phyloP scores from a whole-genome alignment of 768 basidiomycete species.

The Crepidotus variabilis region DNA sequence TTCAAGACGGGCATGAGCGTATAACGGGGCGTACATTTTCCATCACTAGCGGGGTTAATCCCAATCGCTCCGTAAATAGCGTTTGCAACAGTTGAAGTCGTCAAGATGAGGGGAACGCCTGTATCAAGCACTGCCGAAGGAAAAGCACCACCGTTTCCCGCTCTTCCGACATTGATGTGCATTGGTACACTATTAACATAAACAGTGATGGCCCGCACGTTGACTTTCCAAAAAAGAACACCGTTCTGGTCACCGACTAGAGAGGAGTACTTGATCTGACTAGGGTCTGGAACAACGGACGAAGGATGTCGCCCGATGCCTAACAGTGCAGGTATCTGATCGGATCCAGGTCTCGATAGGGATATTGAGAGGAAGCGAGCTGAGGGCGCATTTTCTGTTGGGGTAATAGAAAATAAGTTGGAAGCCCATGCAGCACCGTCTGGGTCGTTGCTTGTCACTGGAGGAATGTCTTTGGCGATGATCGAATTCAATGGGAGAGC shows the following conservation, averaged over 20 bases:
- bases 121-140: conserved; percentile 74
- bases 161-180: conserved; percentile 36
- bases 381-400: conserved; percentile 45
- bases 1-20: conserved; percentile 1
- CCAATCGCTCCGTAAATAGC: conserved; percentile 77
- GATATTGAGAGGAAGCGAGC: conserved; percentile 65
- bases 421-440: conserved; percentile 68
- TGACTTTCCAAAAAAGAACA: conserved; percentile 59
- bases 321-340: conserved; percentile 51
- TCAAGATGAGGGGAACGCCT: conserved; percentile 64
- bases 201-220: conserved; percentile 54
- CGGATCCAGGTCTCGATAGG: conserved; percentile 65
- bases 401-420: conserved; percentile 70
- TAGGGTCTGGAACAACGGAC: conserved; percentile 47
- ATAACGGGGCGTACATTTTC: conserved; percentile 64
- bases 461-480: conserved; percentile 49
- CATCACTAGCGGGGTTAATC: conserved; percentile 52
- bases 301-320: conserved; percentile 69
- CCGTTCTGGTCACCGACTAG: conserved; percentile 40
- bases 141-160: conserved; percentile 34
- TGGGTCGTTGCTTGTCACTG: conserved; percentile 43
- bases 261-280: conserved; percentile 43
- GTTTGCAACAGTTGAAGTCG: conserved; percentile 59
- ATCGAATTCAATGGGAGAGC: conserved; percentile 71
- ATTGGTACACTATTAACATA: conserved; percentile 44